Base-by-base conservation (phyloP, 805 yeast genomes). In the Pichia paraexigua region DNA sequence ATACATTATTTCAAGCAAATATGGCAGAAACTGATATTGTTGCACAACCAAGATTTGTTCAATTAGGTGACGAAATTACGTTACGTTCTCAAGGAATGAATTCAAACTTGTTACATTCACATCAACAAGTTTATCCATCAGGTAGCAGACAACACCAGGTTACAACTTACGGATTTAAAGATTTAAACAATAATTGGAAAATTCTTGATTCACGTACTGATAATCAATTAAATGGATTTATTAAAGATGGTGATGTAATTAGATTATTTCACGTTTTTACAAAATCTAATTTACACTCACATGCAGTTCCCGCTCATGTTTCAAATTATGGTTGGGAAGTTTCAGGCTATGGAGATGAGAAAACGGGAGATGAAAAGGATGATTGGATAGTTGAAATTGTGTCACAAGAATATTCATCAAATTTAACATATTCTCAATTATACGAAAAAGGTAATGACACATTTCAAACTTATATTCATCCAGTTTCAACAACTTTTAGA, bases 61-160 rank as follows among this genome's bases (percentile, higher is more conserved):
- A 83, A 3, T 73, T 65, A 58, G 85, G 85, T 25, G 85, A 91
- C 2, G 63, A 69, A 45, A 73, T 85, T 15, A 83, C 92, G 1
- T 57, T 87, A 47, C 75, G 87, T 62, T 80, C 83, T 25, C 87
- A 83, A 58, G 90, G 89, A 3, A 70, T 85, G 46, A 79, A 86
- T 47, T 85, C 87, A 17, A 82, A 85, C 49, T 75, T 88, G 56
- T 71, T 94, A 55, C 99, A 94, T 65, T 92, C 98, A 0, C 99
- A 94, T 64, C 73, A 75, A 18, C 95, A 87, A 64, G 67, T 76
- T 13, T 94, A 83, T 65, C 99, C 99, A 17, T 89, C 82, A 57
- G 98, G 98, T 4, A 87, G 97, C 2, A 77, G 78, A 56, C 98
- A 94, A 70, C 97, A 91, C 67, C 99, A 94, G 69, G 76, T 94